Evolutionary conservation across 805 yeast genomes (phyloP), one percentile per base, ranked within the genome.

Genomic region (Metschnikowia continentalis): DNA sequence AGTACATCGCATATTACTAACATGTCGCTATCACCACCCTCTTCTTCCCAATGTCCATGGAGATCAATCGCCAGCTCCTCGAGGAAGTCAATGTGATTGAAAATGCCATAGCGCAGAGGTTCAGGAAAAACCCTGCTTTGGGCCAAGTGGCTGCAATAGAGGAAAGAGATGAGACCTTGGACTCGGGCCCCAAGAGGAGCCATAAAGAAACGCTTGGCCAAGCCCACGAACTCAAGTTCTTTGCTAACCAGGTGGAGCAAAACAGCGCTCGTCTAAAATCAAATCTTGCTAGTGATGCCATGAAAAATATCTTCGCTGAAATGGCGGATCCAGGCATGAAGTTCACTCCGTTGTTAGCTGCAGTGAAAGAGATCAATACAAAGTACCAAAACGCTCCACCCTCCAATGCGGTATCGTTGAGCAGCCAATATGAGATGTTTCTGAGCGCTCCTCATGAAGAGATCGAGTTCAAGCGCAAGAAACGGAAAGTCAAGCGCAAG

Each of bases 41-140:
- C 30, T 4, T 13, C 8, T 11, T 14, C 35, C 44, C n/a, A 6
- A 46, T 42, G 50, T 61, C 66, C 22, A 60, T 72, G 45, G 77
- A 74, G 54, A 47, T 62, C 6, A 72, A 71, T 54, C 51, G 78
- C 33, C 56, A 62, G 14, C 52, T 64, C 17, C 57, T 81, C 6
- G 90, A 84, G 59, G 94, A 87, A 61, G 65, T 88, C 17, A 96
- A 91, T 54, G 68, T 80, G 2, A 76, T 92, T 3, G 95, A 91
- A 59, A 60, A 68, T 30, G 89, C 89, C 0, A 74, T 90, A 0
- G 66, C 85, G 0, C 77, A 76, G 43, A 70, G 97, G 48, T 68
- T 90, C 3, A 71, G 74, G 46, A 61, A 82, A 50, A 85, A 87
- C 59, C 90, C 92, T 0, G 72, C 69, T 15, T 52, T 88, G 2